Evolutionary conservation across 352 stramenopile species (phyloP).

Genomic region (Phytophthora megakarya): DNA sequence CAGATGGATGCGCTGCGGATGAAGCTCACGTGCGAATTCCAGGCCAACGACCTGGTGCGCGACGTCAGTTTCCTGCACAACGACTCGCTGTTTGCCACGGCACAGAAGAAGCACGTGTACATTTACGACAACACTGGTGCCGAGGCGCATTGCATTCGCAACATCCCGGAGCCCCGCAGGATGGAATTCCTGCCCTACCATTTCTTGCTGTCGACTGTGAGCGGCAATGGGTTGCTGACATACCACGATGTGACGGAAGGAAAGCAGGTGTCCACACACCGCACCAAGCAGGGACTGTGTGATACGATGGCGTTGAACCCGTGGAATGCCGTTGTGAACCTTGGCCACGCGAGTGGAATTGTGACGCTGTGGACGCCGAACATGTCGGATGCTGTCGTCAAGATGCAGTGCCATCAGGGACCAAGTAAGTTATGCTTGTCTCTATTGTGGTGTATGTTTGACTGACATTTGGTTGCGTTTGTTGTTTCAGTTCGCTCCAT

Average conservation of each 20-base stretch:
- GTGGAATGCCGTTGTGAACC: conserved; percentile 96
- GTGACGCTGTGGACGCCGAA: conserved; percentile 99
- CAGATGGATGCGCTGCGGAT: conserved; percentile 94
- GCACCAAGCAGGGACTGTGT: conserved; percentile 93
- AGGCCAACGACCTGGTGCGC: conserved; percentile 93
- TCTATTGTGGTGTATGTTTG: neutral
- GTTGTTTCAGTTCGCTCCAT: conserved; percentile 79
- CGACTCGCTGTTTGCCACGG: conserved; percentile 95
- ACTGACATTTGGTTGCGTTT: conserved; percentile 20
- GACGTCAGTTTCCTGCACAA: conserved; percentile 98
- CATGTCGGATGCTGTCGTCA: conserved; percentile 93
- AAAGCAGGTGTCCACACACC: conserved; percentile 90
- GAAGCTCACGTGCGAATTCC: conserved; percentile 93
- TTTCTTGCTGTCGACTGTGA: conserved; percentile 97
- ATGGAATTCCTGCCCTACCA: conserved; percentile 99
- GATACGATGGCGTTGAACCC: conserved; percentile 95
- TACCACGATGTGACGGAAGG: conserved; percentile 98
- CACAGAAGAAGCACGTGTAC: conserved; percentile 98
- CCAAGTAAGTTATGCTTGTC: conserved; percentile 71
- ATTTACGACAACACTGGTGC: conserved; percentile 98
- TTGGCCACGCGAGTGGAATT: conserved; percentile 96
- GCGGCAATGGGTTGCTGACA: conserved; percentile 88
- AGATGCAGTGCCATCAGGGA: conserved; percentile 97
- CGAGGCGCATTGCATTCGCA: conserved; percentile 96
- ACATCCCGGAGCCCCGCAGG: conserved; percentile 90